Evolutionary conservation across 2,329 filamentous ascomycete genomes (phyloP).

Genomic region (Talaromyces islandicus): DNA sequence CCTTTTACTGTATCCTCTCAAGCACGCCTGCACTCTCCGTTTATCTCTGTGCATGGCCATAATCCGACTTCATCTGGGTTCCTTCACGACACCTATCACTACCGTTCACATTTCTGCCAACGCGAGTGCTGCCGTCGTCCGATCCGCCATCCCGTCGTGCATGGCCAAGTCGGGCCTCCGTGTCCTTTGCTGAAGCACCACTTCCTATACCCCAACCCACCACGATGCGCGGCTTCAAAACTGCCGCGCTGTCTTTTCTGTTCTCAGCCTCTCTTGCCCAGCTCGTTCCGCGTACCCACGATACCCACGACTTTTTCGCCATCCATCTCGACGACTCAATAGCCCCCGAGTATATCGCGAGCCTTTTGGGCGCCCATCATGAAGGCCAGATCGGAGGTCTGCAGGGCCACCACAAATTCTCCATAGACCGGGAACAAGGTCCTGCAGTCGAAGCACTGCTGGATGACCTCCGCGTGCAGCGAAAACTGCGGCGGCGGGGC

Average conservation of each 20-base stretch:
- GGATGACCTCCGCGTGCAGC: slow-evolving; percentile 49
- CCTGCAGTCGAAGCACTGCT: slow-evolving; percentile 47
- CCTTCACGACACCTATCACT: neutral
- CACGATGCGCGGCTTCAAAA: slow-evolving; percentile 20
- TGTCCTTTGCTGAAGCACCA: neutral
- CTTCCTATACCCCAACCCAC: neutral
- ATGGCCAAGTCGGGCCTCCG: neutral
- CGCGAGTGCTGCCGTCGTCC: neutral
- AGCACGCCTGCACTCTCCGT: neutral
- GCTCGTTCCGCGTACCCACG: slow-evolving; percentile 62
- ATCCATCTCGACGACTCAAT: slow-evolving; percentile 67
- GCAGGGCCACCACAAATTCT: slow-evolving; percentile 78
- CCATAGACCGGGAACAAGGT: slow-evolving; percentile 55
- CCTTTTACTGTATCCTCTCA: neutral
- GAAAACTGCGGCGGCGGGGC: slow-evolving; percentile 54
- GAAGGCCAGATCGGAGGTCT: slow-evolving; percentile 77
- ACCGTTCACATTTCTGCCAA: neutral
- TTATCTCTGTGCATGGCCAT: neutral
- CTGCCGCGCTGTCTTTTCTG: slow-evolving; percentile 26
- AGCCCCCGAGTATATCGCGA: slow-evolving; percentile 62
- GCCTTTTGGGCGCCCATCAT: slow-evolving; percentile 67
- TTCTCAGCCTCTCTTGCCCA: slow-evolving; percentile 41
- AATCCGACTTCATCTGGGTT: too few relatives aligned
- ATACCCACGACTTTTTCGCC: slow-evolving; percentile 85
- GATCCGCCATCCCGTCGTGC: neutral